Base-by-base conservation (phyloP, 306 rosid genomes). In the Acacia acuminata region DNA sequence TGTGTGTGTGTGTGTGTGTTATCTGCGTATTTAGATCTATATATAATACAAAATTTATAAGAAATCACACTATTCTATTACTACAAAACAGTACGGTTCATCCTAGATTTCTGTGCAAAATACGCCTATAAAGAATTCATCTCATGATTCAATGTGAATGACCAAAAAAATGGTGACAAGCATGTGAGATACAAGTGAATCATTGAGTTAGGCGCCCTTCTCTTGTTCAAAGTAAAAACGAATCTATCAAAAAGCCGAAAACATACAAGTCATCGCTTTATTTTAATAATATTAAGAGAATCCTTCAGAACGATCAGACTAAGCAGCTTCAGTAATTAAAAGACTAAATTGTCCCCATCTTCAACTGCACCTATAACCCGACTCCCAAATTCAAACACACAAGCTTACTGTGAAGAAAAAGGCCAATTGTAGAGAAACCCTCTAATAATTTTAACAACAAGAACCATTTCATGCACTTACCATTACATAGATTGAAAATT, bases 311-410 rank as follows among this genome's bases (percentile, higher is more conserved):
- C 38, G 20, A 32, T 25, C 11, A 65, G 68, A 60, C 82, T 61
- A 51, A 77, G 53, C 30, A 51, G 24, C 50, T 25, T 61, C 79
- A 67, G 76, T 36, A 10, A 42, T 7, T 1, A 74, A 75, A 86
- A 69, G 74, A 80, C 86, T 75, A 47, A 20, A 55, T 55, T 79
- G 81, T 67, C 88, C 86, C 55, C 79, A 58, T 64, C 71, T 13
- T 24, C 40, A 8, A 27, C 71, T 19, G 47, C 27, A 22, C n/a
- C 80, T 36, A 69, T 42, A 42, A 16, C 34, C 74, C 32, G 19
- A 79, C 82, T 70, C 42, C 56, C 77, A 76, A 24, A 19, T 40
- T 34, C 71, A 69, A 27, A 47, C 19, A n/a, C 55, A 53, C 82
- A 24, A 25, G 34, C 60, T 30, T 53, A 30, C 30, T 55, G 9